A percentile compares a stretch with the other conserved stretches of the same genome.
These are phyloP conservation scores for Sclerotinia minor DNA, from an alignment of 2,329 filamentous ascomycete genomes.

Conservation along the genomic window DNA sequence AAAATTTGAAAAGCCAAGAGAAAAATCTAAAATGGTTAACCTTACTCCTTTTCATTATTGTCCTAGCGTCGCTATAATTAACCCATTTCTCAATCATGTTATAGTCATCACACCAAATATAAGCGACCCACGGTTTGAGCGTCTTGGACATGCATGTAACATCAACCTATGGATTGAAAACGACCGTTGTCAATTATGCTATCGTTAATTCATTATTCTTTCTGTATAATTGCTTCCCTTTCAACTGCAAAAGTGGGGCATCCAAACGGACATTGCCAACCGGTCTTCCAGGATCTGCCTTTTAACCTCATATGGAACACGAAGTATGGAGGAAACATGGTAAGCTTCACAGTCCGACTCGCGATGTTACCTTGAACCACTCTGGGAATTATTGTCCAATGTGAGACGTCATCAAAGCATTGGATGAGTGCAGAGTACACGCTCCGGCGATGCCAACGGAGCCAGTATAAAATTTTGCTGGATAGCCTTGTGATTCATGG, in stretches of 20 bases:
- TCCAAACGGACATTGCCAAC: neutral
- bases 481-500: neutral
- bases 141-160: too few relatives aligned
- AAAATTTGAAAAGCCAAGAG: neutral
- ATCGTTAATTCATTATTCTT: neutral
- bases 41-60: neutral
- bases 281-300: neutral
- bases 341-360: neutral
- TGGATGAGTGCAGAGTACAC: neutral
- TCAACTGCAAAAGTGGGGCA: neutral
- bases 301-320: neutral
- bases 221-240: too few relatives aligned
- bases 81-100: neutral
- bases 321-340: neutral
- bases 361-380: neutral
- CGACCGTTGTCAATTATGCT: neutral
- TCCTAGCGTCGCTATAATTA: neutral
- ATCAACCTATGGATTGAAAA: neutral
- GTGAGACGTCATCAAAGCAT: neutral
- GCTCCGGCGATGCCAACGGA: neutral
- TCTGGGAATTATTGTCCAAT: neutral
- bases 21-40: neutral
- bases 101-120: too few relatives aligned
- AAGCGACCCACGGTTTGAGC: too few relatives aligned
- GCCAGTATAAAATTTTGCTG: neutral